phyloP scores from a whole-genome alignment of 1,284 basidiomycete genomes.

The Cryptococcus sp. region DNA sequence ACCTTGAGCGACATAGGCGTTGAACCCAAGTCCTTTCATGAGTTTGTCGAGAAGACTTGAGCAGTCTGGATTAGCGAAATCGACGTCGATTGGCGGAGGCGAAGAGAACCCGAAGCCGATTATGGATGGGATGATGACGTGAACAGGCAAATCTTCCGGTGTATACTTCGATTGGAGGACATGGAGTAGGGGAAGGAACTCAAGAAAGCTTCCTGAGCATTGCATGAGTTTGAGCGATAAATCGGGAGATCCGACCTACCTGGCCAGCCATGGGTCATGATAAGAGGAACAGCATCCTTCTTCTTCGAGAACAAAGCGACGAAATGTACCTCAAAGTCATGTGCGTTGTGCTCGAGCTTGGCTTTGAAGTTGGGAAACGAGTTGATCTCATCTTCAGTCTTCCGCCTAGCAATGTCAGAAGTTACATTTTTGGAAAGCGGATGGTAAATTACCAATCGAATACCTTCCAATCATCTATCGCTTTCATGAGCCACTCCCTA shows the following conservation, averaged over 20 bases:
- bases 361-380: slow-evolving; percentile 25
- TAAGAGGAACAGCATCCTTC: slow-evolving; percentile 33
- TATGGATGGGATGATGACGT: slow-evolving; percentile 33
- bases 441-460: slow-evolving; percentile 25
- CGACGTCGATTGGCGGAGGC: slow-evolving; percentile 31
- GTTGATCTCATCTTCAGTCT: slow-evolving; percentile 24
- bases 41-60: slow-evolving; percentile 35
- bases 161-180: slow-evolving; percentile 22
- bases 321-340: slow-evolving; percentile 33
- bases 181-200: slow-evolving; percentile 36
- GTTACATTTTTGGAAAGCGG: background rate
- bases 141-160: slow-evolving; percentile 23
- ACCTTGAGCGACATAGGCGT: slow-evolving; percentile 41
- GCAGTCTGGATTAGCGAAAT: slow-evolving; percentile 32
- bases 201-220: slow-evolving; percentile 28
- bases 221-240: background rate
- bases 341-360: slow-evolving; percentile 10
- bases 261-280: slow-evolving; percentile 46
- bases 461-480: slow-evolving; percentile 18
- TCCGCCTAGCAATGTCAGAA: slow-evolving; percentile 15
- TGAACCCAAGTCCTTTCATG: slow-evolving; percentile 44
- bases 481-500: slow-evolving; percentile 21
- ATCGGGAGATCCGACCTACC: slow-evolving; percentile 4
- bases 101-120: slow-evolving; percentile 41
- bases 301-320: slow-evolving; percentile 29